phyloP scores from a whole-genome alignment of 2,329 filamentous ascomycete genomes.

The Cylindrodendrum hubeiense region DNA sequence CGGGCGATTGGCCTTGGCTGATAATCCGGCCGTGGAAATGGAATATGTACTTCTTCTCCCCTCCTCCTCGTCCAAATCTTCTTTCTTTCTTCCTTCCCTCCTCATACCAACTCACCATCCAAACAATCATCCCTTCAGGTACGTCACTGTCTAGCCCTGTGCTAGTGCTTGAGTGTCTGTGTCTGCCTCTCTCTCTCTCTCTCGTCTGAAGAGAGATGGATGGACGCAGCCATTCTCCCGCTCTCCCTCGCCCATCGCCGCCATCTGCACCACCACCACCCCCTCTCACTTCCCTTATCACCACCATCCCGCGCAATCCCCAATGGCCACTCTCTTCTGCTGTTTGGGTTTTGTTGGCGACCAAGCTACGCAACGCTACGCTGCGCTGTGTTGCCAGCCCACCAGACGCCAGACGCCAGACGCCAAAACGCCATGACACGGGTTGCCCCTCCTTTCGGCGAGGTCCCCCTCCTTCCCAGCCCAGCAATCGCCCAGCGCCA shows the following conservation, averaged over 20 bases:
- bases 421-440: slow-evolving; percentile 7
- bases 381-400: neutral
- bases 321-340: neutral
- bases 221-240: neutral
- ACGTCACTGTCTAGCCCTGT: neutral
- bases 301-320: neutral
- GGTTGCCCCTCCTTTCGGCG: slow-evolving; percentile 23
- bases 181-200: neutral
- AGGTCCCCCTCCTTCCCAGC: slow-evolving; percentile 19
- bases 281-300: slow-evolving; percentile 5
- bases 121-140: slow-evolving; percentile 24
- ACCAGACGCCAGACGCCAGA: neutral
- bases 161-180: too few species aligned
- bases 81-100: slow-evolving; percentile 28
- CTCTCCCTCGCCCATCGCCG: slow-evolving; percentile 13
- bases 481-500: slow-evolving; percentile 4
- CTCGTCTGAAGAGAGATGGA: neutral
- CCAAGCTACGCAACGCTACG: neutral
- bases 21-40: slow-evolving; percentile 38
- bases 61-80: slow-evolving; percentile 24
- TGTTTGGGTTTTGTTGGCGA: slow-evolving; percentile 3
- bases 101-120: slow-evolving; percentile 36
- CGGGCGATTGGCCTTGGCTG: slow-evolving; percentile 16
- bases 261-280: neutral
- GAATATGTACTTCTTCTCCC: slow-evolving; percentile 42